A percentile compares a stretch with the other conserved stretches of the same genome.
phyloP scores from a whole-genome alignment of 2,329 filamentous ascomycete species.

The Aspergillus caelatus region DNA sequence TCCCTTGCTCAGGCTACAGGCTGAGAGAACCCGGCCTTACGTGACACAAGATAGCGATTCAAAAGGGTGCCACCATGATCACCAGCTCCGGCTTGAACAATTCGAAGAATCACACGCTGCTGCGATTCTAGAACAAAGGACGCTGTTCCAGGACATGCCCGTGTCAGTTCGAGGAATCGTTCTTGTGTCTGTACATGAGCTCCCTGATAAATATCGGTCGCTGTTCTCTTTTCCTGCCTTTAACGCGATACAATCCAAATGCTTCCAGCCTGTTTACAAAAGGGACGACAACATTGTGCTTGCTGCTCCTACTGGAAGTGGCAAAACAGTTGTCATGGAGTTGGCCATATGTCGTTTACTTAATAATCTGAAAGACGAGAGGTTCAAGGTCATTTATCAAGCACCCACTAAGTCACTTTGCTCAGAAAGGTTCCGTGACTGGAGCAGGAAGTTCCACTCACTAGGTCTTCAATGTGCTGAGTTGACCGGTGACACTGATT shows the following conservation, averaged over 20 bases:
- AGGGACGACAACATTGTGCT: slow-evolving; percentile 76
- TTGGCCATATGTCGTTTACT: slow-evolving; percentile 77
- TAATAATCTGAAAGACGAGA: slow-evolving; percentile 55
- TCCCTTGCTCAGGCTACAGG: slow-evolving; percentile 32
- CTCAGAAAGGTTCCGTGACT: slow-evolving; percentile 74
- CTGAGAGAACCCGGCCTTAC: slow-evolving; percentile 11
- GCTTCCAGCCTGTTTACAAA: slow-evolving; percentile 67
- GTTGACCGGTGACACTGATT: slow-evolving; percentile 79
- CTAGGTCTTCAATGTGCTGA: slow-evolving; percentile 73
- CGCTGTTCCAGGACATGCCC: slow-evolving; percentile 30
- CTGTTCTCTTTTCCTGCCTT: slow-evolving; percentile 75
- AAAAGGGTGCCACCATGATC: background rate
- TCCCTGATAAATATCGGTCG: slow-evolving; percentile 70
- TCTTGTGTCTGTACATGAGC: slow-evolving; percentile 59
- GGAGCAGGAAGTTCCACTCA: slow-evolving; percentile 71
- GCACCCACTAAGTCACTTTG: slow-evolving; percentile 84
- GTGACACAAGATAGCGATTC: background rate
- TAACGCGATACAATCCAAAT: slow-evolving; percentile 82
- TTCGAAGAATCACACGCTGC: background rate
- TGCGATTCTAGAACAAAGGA: background rate
- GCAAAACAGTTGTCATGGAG: slow-evolving; percentile 81
- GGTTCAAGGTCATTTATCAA: slow-evolving; percentile 82
- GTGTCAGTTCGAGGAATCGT: slow-evolving; percentile 59
- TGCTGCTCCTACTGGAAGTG: slow-evolving; percentile 80
- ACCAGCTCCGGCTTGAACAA: background rate